A percentile compares a stretch with the other conserved stretches of the same genome.
These are phyloP conservation scores for Eucalyptus marginata DNA, from an alignment of 345 rosid species.

Conservation along the genomic window DNA sequence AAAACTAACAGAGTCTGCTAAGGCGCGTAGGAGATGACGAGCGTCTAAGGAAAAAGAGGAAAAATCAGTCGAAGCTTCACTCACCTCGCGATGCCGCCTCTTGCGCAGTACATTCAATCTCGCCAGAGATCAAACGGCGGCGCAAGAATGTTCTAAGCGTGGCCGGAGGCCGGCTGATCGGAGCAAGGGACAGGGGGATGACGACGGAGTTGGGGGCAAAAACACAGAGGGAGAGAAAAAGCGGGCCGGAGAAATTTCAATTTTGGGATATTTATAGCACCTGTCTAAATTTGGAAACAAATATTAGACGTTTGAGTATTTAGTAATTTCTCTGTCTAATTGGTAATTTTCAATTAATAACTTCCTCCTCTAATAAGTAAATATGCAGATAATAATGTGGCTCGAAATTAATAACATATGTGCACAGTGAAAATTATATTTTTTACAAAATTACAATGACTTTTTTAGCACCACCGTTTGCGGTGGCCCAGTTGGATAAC, in stretches of 20 bases:
- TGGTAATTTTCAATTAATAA: neutral
- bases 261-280: no score
- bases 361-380: neutral
- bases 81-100: neutral
- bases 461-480: no score
- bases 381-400: neutral
- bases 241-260: no score
- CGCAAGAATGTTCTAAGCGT: neutral
- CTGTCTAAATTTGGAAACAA: no score
- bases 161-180: no score
- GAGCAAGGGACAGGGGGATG: neutral
- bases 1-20: no score
- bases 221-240: neutral
- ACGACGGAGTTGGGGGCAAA: no score
- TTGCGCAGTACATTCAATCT: neutral
- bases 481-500: no score
- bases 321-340: neutral
- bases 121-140: neutral
- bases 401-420: accelerated
- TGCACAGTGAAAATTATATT: no score
- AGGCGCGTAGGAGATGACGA: no score
- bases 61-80: neutral
- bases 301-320: neutral
- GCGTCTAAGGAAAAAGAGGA: neutral
- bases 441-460: no score